phyloP scores from a whole-genome alignment of 768 basidiomycete genomes.

The Austroboletus festivus region DNA sequence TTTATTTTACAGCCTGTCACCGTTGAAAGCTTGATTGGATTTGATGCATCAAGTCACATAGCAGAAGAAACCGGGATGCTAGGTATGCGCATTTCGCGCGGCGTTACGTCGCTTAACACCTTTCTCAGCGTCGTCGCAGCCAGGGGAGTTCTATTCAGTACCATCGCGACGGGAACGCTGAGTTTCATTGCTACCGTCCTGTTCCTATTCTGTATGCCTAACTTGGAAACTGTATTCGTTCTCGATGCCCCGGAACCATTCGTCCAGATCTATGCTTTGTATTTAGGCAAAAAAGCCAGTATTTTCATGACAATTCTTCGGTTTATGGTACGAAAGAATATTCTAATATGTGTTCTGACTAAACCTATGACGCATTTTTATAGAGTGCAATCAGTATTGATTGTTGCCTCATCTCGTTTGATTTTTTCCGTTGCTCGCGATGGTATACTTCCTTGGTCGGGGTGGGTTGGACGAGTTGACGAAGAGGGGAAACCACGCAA shows the following conservation, averaged over 20 bases:
- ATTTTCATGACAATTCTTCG: conserved; percentile 89
- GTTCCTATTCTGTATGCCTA: conserved; percentile 83
- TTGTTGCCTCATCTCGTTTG: conserved; percentile 85
- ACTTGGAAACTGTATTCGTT: conserved; percentile 70
- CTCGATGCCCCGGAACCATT: conserved; percentile 88
- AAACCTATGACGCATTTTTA: not conserved
- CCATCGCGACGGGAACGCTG: conserved; percentile 73
- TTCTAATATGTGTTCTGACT: not conserved
- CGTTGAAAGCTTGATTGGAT: conserved; percentile 85
- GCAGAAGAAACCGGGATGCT: conserved; percentile 86
- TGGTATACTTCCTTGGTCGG: conserved; percentile 79
- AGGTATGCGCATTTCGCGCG: conserved; percentile 35
- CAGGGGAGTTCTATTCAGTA: conserved; percentile 77
- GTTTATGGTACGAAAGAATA: conserved; percentile 62
- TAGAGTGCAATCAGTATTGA: conserved; percentile 84
- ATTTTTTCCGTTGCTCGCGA: conserved; percentile 94
- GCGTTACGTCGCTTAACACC: not conserved
- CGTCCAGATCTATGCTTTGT: conserved; percentile 81
- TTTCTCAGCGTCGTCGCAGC: conserved; percentile 64
- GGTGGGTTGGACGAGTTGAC: conserved; percentile 80
- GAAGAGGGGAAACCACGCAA: conserved; percentile 70
- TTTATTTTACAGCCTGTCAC: conserved; percentile 70
- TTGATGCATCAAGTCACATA: conserved; percentile 86
- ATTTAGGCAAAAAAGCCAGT: conserved; percentile 74
- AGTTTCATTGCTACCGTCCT: conserved; percentile 77